Percentiles rank a stretch among this genome's conserved stretches.
phyloP scores from a whole-genome alignment of 768 basidiomycete genomes.

The Fibroporia radiculosa region DNA sequence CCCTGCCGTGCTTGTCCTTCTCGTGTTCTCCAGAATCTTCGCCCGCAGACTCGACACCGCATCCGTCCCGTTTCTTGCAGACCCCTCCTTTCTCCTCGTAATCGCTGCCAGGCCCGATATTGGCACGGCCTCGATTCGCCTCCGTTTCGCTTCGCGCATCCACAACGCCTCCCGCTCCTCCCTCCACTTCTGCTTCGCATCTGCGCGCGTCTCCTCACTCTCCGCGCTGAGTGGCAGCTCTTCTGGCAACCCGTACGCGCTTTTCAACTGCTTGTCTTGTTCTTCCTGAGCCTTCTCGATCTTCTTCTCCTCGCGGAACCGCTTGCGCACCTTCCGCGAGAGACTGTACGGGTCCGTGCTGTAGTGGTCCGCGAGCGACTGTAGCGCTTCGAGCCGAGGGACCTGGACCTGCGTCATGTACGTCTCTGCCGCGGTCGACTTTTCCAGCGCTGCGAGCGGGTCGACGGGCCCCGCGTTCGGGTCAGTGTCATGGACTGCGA shows the following conservation, averaged over 20 bases:
- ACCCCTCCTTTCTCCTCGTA: too few relatives aligned
- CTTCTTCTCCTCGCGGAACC: slow-evolving; percentile 85
- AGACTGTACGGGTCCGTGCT: slow-evolving; percentile 84
- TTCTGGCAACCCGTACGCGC: slow-evolving; percentile 70
- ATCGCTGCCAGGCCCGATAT: too few relatives aligned
- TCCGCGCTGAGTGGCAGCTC: slow-evolving; percentile 59
- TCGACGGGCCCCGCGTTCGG: slow-evolving; percentile 56
- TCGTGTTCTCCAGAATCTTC: slow-evolving; percentile 51
- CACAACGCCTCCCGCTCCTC: slow-evolving; percentile 41
- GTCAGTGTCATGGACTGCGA: slow-evolving; percentile 79
- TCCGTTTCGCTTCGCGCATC: slow-evolving; percentile 38
- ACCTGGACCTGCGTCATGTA: slow-evolving; percentile 64
- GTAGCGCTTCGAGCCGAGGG: slow-evolving; percentile 76
- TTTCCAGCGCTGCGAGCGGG: slow-evolving; percentile 84
- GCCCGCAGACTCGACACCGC: slow-evolving; percentile 40
- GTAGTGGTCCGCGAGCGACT: slow-evolving; percentile 66
- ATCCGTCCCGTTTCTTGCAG: too few relatives aligned
- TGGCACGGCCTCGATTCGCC: too few relatives aligned
- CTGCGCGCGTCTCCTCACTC: slow-evolving; percentile 47
- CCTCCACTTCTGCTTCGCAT: slow-evolving; percentile 60
- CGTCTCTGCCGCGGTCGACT: slow-evolving; percentile 73
- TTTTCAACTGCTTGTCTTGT: slow-evolving; percentile 65
- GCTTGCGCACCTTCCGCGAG: slow-evolving; percentile 65
- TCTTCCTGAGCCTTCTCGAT: slow-evolving; percentile 58
- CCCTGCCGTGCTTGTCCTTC: slow-evolving; percentile 15